Conservation (phyloP, 441 rosid species). For the Populus hybrid region DNA sequence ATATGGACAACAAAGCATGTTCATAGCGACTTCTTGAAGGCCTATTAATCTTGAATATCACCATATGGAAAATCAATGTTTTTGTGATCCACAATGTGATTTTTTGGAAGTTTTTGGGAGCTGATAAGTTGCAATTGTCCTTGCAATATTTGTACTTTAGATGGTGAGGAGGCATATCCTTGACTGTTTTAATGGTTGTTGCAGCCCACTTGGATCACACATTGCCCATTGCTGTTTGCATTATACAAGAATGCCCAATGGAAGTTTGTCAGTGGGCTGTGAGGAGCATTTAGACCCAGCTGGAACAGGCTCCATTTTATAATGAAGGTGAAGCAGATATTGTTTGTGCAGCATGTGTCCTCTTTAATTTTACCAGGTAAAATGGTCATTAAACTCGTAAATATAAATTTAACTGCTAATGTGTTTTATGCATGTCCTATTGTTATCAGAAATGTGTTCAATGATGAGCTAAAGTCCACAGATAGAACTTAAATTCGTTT, state of each 20-base stretch:
- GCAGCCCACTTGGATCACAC: conserved; percentile 95
- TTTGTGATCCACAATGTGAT: neutral
- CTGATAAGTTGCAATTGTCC: neutral
- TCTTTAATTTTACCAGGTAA: conserved; percentile 81
- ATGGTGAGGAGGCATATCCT: conserved; percentile 6
- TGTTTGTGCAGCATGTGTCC: conserved; percentile 77
- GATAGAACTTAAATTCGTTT: neutral
- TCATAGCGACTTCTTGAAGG: too few species aligned
- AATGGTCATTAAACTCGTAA: neutral
- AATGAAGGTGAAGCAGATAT: conserved; percentile 99
- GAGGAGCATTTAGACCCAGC: conserved; percentile 97
- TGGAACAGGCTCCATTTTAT: conserved; percentile 92
- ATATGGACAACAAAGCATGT: neutral
- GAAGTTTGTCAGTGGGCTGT: conserved; percentile 85
- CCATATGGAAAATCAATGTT: neutral
- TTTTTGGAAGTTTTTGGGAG: neutral
- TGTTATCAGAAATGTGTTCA: neutral
- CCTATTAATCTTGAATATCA: neutral
- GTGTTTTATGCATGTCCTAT: neutral
- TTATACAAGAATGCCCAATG: conserved; percentile 93
- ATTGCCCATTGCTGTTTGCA: conserved; percentile 87
- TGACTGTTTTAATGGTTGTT: conserved; percentile 18
- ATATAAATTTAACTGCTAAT: neutral
- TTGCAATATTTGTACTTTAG: neutral
- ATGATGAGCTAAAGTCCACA: neutral